Evolutionary conservation across 805 yeast species (phyloP).

Genomic region (Starmerella roubikii): DNA sequence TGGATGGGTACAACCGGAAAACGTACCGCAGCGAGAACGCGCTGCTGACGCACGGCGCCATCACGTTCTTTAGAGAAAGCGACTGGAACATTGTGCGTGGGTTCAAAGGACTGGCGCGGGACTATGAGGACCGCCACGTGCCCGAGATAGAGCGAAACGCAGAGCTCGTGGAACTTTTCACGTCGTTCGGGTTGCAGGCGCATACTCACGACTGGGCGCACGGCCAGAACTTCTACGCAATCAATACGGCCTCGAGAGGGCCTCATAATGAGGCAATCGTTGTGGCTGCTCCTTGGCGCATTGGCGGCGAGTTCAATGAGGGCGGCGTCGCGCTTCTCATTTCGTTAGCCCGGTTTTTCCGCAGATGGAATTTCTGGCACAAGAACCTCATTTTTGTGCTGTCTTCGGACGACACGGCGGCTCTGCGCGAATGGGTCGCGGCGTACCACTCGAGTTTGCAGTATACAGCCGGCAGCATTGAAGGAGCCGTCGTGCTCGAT

Average conservation of each 20-base stretch:
- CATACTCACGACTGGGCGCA: constrained; percentile 34
- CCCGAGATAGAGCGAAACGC: constrained; percentile 23
- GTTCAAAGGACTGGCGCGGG: constrained; percentile 47
- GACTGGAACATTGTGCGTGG: constrained; percentile 92
- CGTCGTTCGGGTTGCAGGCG: constrained; percentile 51
- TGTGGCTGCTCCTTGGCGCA: constrained; percentile 74
- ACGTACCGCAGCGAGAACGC: constrained; percentile 95
- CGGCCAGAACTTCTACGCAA: constrained; percentile 40
- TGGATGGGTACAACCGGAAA: constrained; percentile 65
- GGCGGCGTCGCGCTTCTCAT: constrained; percentile 69
- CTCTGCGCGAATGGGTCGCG: constrained; percentile 79
- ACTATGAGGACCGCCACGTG: constrained; percentile 20
- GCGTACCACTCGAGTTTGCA: constrained; percentile 81
- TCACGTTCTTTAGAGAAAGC: constrained; percentile 77
- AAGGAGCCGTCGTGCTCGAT: constrained; percentile 77
- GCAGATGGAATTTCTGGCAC: constrained; percentile 86
- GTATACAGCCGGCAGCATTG: constrained; percentile 84
- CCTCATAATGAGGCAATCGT: constrained; percentile 95
- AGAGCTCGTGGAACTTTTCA: constrained; percentile 43
- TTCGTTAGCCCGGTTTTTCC: constrained; percentile 65
- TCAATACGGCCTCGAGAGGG: constrained; percentile 85
- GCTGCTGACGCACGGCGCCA: constrained; percentile 90
- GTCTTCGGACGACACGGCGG: constrained; percentile 53
- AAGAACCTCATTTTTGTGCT: constrained; percentile 80
- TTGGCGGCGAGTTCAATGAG: constrained; percentile 50